Conservation (phyloP, 306 rosid species). For the Vigna radiata region DNA sequence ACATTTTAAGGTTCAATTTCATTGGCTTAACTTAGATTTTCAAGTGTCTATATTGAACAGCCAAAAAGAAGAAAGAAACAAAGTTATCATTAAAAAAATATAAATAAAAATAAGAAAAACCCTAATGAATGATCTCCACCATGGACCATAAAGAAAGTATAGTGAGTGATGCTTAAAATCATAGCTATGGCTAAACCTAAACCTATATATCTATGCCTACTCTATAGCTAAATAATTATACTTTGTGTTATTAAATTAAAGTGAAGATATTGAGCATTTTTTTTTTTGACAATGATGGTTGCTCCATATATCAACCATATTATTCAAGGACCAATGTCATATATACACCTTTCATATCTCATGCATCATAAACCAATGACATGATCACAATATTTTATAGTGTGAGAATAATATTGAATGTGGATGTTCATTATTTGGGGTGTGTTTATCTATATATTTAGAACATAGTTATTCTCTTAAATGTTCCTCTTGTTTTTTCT, state of each 20-base stretch:
- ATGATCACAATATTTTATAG: too few species aligned
- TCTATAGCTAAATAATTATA: constrained; percentile 24
- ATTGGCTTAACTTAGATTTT: background rate
- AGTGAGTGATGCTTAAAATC: constrained; percentile 39
- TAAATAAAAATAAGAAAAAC: background rate
- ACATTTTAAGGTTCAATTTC: background rate
- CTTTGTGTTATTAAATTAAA: constrained; percentile 21
- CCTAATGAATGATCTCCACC: constrained; percentile 21
- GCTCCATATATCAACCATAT: constrained; percentile 1
- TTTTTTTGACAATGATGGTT: constrained; percentile 8
- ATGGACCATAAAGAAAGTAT: constrained; percentile 16
- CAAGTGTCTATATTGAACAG: background rate
- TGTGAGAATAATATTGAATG: too few species aligned
- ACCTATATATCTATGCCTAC: constrained; percentile 5
- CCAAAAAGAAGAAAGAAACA: background rate
- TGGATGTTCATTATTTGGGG: too few species aligned
- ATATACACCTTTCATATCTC: too few species aligned
- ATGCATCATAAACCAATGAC: too few species aligned
- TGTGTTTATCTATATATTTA: too few species aligned
- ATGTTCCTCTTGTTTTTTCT: too few species aligned
- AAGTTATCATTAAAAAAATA: too few species aligned
- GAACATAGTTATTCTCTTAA: too few species aligned
- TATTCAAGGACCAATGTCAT: background rate
- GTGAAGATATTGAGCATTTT: background rate
- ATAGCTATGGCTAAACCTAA: constrained; percentile 2